A percentile compares a stretch with the other conserved stretches of the same genome.
Conservation (phyloP, 768 basidiomycete species). For the Daedalea quercina region DNA sequence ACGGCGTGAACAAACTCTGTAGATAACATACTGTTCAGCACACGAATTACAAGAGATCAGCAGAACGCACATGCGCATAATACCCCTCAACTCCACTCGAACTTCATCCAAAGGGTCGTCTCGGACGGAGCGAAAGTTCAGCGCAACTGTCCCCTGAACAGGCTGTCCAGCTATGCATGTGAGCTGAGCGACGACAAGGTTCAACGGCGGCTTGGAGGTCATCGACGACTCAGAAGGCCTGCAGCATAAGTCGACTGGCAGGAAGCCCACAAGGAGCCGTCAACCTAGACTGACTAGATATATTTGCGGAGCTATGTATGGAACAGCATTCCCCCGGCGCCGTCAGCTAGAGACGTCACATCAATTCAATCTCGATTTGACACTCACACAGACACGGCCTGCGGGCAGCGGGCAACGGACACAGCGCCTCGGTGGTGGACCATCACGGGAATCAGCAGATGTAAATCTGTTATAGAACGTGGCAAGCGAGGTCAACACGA, state of each 20-base stretch:
- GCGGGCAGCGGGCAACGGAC: too few species aligned
- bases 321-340: too few species aligned
- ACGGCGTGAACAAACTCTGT: background rate
- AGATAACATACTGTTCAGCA: background rate
- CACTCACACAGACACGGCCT: too few species aligned
- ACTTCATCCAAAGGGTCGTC: conserved; percentile 7
- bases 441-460: too few species aligned
- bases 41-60: background rate
- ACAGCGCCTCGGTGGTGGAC: too few species aligned
- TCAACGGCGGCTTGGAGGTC: background rate
- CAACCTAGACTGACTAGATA: background rate
- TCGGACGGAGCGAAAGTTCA: conserved; percentile 4
- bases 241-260: background rate
- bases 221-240: background rate
- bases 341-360: too few species aligned
- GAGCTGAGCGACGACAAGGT: background rate
- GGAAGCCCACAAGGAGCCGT: background rate
- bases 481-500: too few species aligned
- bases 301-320: background rate
- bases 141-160: conserved; percentile 8
- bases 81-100: conserved; percentile 7
- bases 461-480: too few species aligned
- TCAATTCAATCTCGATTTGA: too few species aligned
- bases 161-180: conserved; percentile 2
- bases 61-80: conserved; percentile 6